phyloP scores from a whole-genome alignment of 1,139 yeast genomes.

The Candida sp. region DNA sequence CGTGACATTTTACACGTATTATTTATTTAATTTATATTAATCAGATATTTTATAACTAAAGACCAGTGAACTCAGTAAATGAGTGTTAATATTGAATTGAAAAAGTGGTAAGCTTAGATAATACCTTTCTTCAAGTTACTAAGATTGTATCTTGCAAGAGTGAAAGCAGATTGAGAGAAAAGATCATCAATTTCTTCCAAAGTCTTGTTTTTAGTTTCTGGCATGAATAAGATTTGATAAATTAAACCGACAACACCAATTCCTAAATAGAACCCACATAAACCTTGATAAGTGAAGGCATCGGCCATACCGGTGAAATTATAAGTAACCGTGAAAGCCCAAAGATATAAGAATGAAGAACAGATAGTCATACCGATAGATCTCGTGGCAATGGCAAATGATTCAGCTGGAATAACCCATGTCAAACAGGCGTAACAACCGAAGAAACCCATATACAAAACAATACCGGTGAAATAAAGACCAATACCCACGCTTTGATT shows the following conservation, averaged over 20 bases:
- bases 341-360: constrained; percentile 53
- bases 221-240: constrained; percentile 54
- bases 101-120: background rate
- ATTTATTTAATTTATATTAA: too few relatives aligned
- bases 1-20: too few relatives aligned
- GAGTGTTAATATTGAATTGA: background rate
- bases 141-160: constrained; percentile 16
- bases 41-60: too few relatives aligned
- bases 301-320: constrained; percentile 53
- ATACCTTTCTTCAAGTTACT: constrained; percentile 12
- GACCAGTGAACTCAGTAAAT: too few relatives aligned
- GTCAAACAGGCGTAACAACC: constrained; percentile 65
- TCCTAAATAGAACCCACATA: constrained; percentile 65
- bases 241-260: constrained; percentile 55
- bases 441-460: constrained; percentile 60
- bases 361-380: constrained; percentile 54
- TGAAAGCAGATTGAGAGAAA: constrained; percentile 24
- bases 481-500: constrained; percentile 51
- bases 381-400: constrained; percentile 43
- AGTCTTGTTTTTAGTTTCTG: constrained; percentile 57
- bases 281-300: constrained; percentile 61
- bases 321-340: constrained; percentile 62
- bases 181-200: constrained; percentile 58
- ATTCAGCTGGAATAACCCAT: constrained; percentile 52
- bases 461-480: constrained; percentile 55